Evolutionary conservation across 352 stramenopile genomes (phyloP), one percentile per base, ranked within the genome.

Genomic region (Phytophthora idaei): DNA sequence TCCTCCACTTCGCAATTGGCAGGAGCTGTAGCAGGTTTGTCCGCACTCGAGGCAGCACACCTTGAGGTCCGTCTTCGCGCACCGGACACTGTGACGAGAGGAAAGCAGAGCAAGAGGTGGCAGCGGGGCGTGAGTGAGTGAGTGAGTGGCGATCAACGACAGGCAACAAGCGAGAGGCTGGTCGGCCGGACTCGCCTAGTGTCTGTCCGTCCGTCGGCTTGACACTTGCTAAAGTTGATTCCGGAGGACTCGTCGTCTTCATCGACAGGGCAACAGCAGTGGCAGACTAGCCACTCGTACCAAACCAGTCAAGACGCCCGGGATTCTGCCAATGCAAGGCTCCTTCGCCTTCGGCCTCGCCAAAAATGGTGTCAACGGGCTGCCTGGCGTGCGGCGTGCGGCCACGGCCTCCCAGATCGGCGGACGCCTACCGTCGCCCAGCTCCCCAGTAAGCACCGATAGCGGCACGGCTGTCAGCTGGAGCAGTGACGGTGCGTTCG

Each of bases 281-380:
- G 54, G 17, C 32, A 15, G 15, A 12, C 25, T 39, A 28, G 41
- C 3, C 17, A 37, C 25, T 12, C 11, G 42, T 27, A 44, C 46
- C 14, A 50, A 4, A 27, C 6, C 41, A 57, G 28, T 11, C 52
- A 52, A 45, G 53, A 66, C 49, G 57, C 42, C 49, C 49, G 41
- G 21, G 32, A 50, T 62, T 36, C 36, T 55, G 44, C 9, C 61
- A 51, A 91, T 91, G 83, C 78, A 88, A 66, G 81, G 68, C 53
- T 71, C 78, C 12, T 79, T 91, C 48, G 64, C 78, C 42, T 78
- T 84, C 45, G 79, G 77, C 0, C 64, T 89, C 57, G 77, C 83
- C 52, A 91, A 89, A 69, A 89, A 84, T 76, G 67, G 70, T 41
- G 82, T 88, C 65, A 90, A 85, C 39, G 67, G 74, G 25, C 63